Evolutionary conservation across 1,284 basidiomycete species (phyloP), one percentile per base, ranked within the genome.

Genomic region (Coniferiporia sulphurascens): DNA sequence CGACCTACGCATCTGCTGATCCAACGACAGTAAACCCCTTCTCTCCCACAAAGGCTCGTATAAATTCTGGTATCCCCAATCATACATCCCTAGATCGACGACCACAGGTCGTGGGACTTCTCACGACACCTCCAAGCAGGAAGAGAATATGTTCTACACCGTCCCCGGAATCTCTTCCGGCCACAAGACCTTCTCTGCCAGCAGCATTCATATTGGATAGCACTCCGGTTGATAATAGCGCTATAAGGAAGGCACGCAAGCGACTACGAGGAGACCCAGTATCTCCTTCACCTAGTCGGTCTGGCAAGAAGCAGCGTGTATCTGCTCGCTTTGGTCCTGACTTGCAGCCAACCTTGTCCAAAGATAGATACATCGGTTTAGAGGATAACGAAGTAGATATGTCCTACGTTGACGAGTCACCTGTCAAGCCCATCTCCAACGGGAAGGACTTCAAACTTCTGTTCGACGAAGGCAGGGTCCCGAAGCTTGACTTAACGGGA

Each of bases 251-350:
- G 38, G 89, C 89, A 34, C 82, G 88, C 45, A 91, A 91, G 70
- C 85, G 89, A 56, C 76, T 91, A 21, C 82, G 89, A 48, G 89
- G 89, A 27, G 89, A 91, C 67, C 82, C 84, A 1, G 87, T 91
- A 3, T 90, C 88, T 0, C 89, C 89, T 4, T 89, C 89, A 21
- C 89, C 89, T 7, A 81, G 78, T 67, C 46, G 52, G 22, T 89
- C 89, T 68, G 81, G 82, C 67, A 91, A 90, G 70, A 81, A 86
- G 59, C 78, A 78, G 66, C 84, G 86, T 48, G 44, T 3, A 17
- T 7, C 19, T 21, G 50, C 43, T 21, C 34, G 19, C 15, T 15
- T 10, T 41, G 21, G 51, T 10, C 6, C 44, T 9, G 44, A 13
- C 49, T n/a, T 15, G 17, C 21, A 51, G 4, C 22, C 49, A 3